Evolutionary conservation across 2,329 filamentous ascomycete species (phyloP), one percentile per base, ranked within the genome.

Genomic region (Fusarium sp.): DNA sequence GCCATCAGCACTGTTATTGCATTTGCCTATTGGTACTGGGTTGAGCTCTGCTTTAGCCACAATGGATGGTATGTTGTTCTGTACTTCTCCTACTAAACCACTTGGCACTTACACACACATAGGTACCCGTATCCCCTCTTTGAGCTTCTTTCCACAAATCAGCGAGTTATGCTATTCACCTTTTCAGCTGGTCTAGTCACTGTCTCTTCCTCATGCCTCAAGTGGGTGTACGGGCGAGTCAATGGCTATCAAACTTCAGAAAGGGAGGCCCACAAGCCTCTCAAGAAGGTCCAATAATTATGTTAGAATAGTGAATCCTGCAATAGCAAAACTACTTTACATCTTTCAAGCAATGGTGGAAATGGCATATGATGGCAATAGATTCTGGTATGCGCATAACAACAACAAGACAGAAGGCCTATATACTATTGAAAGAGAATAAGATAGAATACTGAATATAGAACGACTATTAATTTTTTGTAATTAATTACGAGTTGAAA

Each of bases 41-140:
- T 93, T 24, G 91, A 94, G 78, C 84, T 88, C 24, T 93, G 91
- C 80, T 92, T 87, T 72, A 83, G 83, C 43, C 82, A 86, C 62
- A 93, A 93, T 72, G 88, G 90, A 75, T 87, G 84, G 88, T 89
- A 76, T 77, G 86, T 80, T 49, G 8, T 24, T 18, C 24, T 18
- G 28, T 13, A 21, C 31, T 23, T 29, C 24, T 12, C 33, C 15
- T 6, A 6, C 33, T 9, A 23, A 21, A 5, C 8, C 7, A 13
- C 4, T 33, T 20, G n/a, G 44, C 26, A 9, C 64, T 77, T 21
- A 74, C 46, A 28, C 7, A 3, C 23, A 3, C 4, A 31, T 53
- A 92, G 90, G 84, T 97, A 97, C 72, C 93, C 94, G 1, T 97
- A 98, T 78, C 94, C 94, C 2, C 85, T 97, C 26, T 95, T 98